These are phyloP conservation scores for Alternaria consortialis DNA, from an alignment of 2,329 filamentous ascomycete genomes.

Conservation along the genomic window DNA sequence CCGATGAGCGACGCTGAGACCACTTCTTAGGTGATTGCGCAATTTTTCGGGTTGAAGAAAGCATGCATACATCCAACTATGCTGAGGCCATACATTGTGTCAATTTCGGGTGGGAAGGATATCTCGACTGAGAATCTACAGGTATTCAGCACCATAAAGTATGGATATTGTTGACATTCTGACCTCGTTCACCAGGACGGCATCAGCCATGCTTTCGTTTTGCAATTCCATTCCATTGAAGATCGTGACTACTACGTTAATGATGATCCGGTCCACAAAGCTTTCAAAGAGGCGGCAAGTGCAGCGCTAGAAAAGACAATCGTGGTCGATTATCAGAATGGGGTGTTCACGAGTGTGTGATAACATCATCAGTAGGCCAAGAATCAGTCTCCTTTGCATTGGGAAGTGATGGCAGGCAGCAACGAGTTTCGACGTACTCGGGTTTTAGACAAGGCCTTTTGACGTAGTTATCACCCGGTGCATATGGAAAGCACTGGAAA, in stretches of 20 bases:
- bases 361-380: background rate
- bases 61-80: constrained; percentile 41
- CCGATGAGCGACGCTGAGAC: constrained; percentile 19
- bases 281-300: constrained; percentile 48
- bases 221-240: constrained; percentile 52
- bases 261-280: constrained; percentile 51
- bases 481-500: no score
- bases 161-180: constrained; percentile 56
- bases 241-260: constrained; percentile 57
- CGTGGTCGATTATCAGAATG: constrained; percentile 54
- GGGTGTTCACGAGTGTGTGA: constrained; percentile 36
- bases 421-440: no score
- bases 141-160: constrained; percentile 25
- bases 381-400: background rate
- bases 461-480: no score
- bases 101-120: constrained; percentile 44
- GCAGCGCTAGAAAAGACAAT: constrained; percentile 50
- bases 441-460: no score
- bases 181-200: constrained; percentile 52
- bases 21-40: constrained; percentile 35
- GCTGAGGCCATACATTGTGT: constrained; percentile 38
- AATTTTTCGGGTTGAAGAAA: constrained; percentile 44
- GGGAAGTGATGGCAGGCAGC: no score
- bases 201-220: constrained; percentile 56
- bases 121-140: constrained; percentile 46